Evolutionary conservation across 345 rosid species (phyloP).

Genomic region (Geranium brycei): DNA sequence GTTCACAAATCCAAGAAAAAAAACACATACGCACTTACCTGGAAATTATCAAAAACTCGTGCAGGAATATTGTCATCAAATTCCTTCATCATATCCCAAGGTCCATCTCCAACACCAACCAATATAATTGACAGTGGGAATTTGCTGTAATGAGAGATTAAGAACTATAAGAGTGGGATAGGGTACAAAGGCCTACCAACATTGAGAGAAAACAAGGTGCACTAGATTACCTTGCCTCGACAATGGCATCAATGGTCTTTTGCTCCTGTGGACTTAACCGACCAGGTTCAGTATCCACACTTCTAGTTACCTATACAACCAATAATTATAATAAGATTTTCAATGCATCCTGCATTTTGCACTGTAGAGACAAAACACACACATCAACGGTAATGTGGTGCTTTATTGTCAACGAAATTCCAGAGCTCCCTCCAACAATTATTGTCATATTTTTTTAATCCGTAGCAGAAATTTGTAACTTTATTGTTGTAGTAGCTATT

Average conservation of each 20-base stretch:
- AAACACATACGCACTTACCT: slow-evolving; percentile 17
- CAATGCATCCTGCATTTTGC: no score
- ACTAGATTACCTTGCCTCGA: slow-evolving; percentile 33
- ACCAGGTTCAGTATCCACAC: slow-evolving; percentile 35
- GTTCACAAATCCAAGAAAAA: neutral
- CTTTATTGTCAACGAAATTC: no score
- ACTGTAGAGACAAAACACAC: no score
- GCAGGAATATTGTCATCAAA: slow-evolving; percentile 52
- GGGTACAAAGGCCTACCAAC: neutral
- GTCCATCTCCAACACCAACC: slow-evolving; percentile 56
- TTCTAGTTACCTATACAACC: slow-evolving; percentile 43
- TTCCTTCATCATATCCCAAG: slow-evolving; percentile 55
- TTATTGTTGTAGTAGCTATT: no score
- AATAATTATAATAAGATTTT: neutral
- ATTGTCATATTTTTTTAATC: no score
- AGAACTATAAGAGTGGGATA: neutral
- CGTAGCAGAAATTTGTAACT: no score
- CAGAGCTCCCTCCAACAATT: no score
- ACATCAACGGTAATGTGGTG: no score
- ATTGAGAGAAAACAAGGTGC: neutral
- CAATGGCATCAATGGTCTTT: slow-evolving; percentile 40
- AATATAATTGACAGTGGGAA: slow-evolving; percentile 40
- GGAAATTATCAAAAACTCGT: slow-evolving; percentile 48
- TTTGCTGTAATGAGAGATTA: slow-evolving; percentile 22
- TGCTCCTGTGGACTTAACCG: slow-evolving; percentile 40